A percentile compares a stretch with the other conserved stretches of the same genome.
Conservation (phyloP, 257 asterid genomes). For the Coffea canephora region DNA sequence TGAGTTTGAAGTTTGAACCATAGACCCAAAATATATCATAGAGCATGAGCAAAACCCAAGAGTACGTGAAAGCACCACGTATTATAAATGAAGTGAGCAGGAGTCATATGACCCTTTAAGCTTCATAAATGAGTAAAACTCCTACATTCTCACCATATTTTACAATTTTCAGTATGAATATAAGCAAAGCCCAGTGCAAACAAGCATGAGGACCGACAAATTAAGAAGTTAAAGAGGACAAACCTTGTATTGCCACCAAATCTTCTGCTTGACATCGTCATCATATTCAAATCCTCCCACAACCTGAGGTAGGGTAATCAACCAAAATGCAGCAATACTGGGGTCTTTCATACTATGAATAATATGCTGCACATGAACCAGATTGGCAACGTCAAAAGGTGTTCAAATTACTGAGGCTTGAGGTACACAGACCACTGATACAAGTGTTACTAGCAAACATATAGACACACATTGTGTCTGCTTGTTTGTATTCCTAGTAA, state of each 20-base stretch:
- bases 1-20: not conserved
- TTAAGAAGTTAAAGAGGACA: constrained; percentile 7
- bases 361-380: constrained; percentile 69
- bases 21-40: not conserved
- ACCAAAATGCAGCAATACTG: constrained; percentile 96
- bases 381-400: not conserved
- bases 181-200: not conserved
- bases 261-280: constrained; percentile 87
- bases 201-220: not conserved
- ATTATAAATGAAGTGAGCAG: not conserved
- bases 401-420: no score
- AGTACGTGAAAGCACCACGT: not conserved
- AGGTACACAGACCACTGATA: not conserved
- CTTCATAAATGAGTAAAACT: no score
- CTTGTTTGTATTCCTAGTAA: not conserved
- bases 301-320: constrained; percentile 89
- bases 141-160: not conserved
- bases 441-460: not conserved
- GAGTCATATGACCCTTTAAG: not conserved
- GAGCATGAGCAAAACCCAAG: not conserved
- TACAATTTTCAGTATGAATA: not conserved
- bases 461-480: no score
- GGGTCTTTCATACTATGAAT: constrained; percentile 95
- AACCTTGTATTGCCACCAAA: constrained; percentile 98
- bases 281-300: constrained; percentile 85